These are phyloP conservation scores for Iodosphaeria phyllophila DNA, from an alignment of 2,329 filamentous ascomycete species.

Conservation along the genomic window DNA sequence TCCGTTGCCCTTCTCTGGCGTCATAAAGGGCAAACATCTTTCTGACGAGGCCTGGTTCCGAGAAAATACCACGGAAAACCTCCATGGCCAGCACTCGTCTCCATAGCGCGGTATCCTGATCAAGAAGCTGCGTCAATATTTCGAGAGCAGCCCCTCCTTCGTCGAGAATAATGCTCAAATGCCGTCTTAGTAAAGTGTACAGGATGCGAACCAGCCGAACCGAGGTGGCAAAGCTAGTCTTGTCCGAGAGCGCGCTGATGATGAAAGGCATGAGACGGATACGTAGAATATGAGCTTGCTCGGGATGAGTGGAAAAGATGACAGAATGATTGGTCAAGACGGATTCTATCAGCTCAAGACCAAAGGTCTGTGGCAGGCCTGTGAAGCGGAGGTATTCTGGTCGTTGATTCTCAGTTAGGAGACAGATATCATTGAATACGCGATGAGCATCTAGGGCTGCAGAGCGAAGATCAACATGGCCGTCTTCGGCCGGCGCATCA, in stretches of 20 bases:
- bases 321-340: conserved; percentile 71
- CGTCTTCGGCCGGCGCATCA: conserved; percentile 48
- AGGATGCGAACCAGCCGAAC: conserved; percentile 70
- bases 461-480: conserved; percentile 45
- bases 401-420: conserved; percentile 69
- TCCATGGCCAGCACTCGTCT: conserved; percentile 84
- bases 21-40: conserved; percentile 73
- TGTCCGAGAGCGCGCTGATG: conserved; percentile 59
- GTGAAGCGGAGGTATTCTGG: conserved; percentile 69
- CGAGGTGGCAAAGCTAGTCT: conserved; percentile 61
- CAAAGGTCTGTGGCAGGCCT: conserved; percentile 62
- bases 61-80: conserved; percentile 69
- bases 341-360: conserved; percentile 81
- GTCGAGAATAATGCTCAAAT: conserved; percentile 52
- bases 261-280: conserved; percentile 67
- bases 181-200: conserved; percentile 61
- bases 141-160: conserved; percentile 74
- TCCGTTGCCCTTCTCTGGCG: conserved; percentile 47
- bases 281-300: conserved; percentile 65
- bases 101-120: conserved; percentile 72
- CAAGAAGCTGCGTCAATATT: conserved; percentile 68
- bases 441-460: conserved; percentile 75
- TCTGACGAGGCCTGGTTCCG: conserved; percentile 59
- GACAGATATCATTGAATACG: conserved; percentile 78
- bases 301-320: conserved; percentile 60